Conservation (phyloP, 2,329 filamentous ascomycete genomes). For the Ceratocystis harringtonii region DNA sequence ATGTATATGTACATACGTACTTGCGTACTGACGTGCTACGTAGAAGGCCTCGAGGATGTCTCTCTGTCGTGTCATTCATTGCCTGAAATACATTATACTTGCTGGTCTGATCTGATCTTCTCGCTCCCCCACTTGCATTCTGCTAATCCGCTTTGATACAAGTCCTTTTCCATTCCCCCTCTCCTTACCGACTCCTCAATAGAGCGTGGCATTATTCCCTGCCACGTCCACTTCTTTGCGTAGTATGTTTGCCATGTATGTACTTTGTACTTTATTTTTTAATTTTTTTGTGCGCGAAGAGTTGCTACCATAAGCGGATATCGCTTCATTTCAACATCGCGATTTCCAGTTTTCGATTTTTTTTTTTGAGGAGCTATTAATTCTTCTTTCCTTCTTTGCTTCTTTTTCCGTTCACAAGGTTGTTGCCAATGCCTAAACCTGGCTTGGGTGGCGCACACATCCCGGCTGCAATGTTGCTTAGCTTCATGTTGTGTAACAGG, state of each 20-base stretch:
- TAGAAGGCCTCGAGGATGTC: too few species aligned
- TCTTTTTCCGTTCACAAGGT: not conserved
- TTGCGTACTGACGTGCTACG: too few species aligned
- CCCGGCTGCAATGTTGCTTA: constrained; percentile 7
- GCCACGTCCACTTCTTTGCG: not conserved
- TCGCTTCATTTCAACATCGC: not conserved
- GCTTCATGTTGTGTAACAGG: constrained; percentile 13
- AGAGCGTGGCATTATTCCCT: not conserved
- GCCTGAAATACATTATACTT: not conserved
- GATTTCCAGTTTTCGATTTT: not conserved
- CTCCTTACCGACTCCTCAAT: not conserved
- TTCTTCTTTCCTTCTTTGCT: not conserved
- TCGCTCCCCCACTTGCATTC: not conserved
- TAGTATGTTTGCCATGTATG: too few species aligned
- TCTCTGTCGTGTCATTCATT: not conserved
- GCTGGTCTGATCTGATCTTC: not conserved
- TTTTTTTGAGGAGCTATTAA: not conserved
- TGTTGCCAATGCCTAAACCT: not conserved
- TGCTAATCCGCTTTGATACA: not conserved
- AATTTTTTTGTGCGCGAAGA: not conserved
- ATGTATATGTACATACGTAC: not conserved
- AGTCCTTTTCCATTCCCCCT: not conserved
- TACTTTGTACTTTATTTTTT: too few species aligned
- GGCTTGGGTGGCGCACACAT: not conserved
- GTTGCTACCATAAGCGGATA: not conserved